A percentile compares a stretch with the other conserved stretches of the same genome.
These are phyloP conservation scores for Scedosporium boydii DNA, from an alignment of 2,329 filamentous ascomycete genomes.

Conservation along the genomic window DNA sequence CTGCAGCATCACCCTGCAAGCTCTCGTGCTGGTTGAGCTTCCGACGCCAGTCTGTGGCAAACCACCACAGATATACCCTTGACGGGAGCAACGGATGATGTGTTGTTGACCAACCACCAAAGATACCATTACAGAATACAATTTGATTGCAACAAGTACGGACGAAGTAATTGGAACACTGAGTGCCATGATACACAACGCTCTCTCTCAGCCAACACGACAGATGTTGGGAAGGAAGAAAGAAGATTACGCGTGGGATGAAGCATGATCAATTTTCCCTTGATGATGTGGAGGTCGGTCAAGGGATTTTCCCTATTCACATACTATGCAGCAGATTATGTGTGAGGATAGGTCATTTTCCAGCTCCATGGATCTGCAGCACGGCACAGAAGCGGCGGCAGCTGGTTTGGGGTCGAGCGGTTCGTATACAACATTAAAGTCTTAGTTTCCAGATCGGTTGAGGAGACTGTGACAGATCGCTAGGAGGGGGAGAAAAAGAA, in stretches of 20 bases:
- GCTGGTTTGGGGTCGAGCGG: too few relatives aligned
- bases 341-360: slow-evolving; percentile 3
- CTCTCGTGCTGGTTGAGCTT: neutral
- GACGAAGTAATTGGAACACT: neutral
- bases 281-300: neutral
- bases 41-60: neutral
- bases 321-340: neutral
- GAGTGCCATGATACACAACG: neutral
- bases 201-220: neutral
- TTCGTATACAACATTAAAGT: too few relatives aligned
- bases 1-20: neutral
- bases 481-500: neutral
- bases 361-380: slow-evolving; percentile 2
- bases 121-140: neutral
- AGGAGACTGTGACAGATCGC: too few relatives aligned
- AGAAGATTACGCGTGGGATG: neutral
- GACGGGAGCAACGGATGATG: too few relatives aligned
- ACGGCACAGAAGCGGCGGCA: neutral
- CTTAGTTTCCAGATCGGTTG: too few relatives aligned
- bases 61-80: neutral
- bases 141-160: neutral
- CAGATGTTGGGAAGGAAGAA: neutral
- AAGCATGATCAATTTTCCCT: neutral
- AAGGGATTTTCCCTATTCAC: neutral
- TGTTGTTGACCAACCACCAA: neutral